Conservation (phyloP, 1,139 yeast genomes). For the Oligophagozyma castellii region DNA sequence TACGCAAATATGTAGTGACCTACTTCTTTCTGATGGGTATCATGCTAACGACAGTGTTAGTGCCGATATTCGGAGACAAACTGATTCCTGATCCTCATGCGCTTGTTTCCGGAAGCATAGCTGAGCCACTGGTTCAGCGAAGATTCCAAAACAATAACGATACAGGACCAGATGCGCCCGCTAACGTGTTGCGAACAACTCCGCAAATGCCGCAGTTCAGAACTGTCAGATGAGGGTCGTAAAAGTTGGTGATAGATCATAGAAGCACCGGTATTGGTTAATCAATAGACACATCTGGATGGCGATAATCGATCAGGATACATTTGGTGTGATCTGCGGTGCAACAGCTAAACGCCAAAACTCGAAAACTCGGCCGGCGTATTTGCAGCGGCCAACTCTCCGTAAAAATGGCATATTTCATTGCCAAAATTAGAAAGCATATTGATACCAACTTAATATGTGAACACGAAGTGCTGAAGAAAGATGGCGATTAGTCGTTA, state of each 20-base stretch:
- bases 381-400: too few species aligned
- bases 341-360: too few species aligned
- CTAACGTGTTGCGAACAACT: constrained; percentile 17
- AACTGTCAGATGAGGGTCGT: constrained; percentile 16
- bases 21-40: constrained; percentile 31
- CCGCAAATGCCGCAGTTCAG: constrained; percentile 17
- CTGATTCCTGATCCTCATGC: constrained; percentile 15
- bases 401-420: too few species aligned
- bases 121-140: constrained; percentile 40
- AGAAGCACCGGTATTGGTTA: too few species aligned
- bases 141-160: constrained; percentile 43
- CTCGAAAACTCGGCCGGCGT: too few species aligned
- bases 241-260: constrained; percentile 4
- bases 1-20: constrained; percentile 28
- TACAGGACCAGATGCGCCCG: constrained; percentile 35
- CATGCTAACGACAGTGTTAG: constrained; percentile 28
- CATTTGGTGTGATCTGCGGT: too few species aligned
- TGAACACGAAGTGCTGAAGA: too few species aligned
- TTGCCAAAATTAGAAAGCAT: too few species aligned
- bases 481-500: too few species aligned
- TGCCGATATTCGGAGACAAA: constrained; percentile 30
- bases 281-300: too few species aligned
- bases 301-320: too few species aligned
- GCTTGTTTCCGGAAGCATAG: constrained; percentile 9
- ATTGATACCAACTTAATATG: too few species aligned